Evolutionary conservation across 2,329 filamentous ascomycete genomes (phyloP), one percentile per base, ranked within the genome.

Genomic region (Penicillium decumbens): DNA sequence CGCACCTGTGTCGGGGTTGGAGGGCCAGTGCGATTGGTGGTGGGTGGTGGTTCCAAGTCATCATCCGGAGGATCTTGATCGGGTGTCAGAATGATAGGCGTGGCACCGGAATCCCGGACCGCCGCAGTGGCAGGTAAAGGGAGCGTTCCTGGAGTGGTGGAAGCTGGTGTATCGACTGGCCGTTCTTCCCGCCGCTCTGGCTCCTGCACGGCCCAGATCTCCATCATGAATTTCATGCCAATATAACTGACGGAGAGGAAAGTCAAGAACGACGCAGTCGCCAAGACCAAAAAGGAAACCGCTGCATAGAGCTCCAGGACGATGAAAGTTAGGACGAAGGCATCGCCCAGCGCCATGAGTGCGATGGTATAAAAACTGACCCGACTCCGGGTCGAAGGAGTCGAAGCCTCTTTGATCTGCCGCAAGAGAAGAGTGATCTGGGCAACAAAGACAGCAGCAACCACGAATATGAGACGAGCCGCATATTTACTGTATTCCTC

Each of bases 361-460:
- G 77, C 78, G 59, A 85, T 78, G 2, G 80, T 82, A 61, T 81
- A 83, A 65, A 83, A 83, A 66, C 81, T 84, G 62, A 85, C 76
- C 7, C 81, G 76, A 60, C 81, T 84, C 47, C 80, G 72, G 13
- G 81, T 84, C 1, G 82, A 85, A 9, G 82, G 82, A 3, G 82
- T 85, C 15, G 79, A 81, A 2, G 82, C 77, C 55, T 84, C 81
- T 59, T 82, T 82, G 71, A 84, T 82, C 60, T 85, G 82, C 41
- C 79, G 73, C 51, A 83, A 75, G 30, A 83, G 72, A 18, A 84
- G 71, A 12, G 74, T 69, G 23, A 84, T 72, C 57, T 85, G 81
- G 4, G 74, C 68, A 6, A 72, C 72, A 28, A 82, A 68, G 2
- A 77, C 68, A 5, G 70, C 60, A 5, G 74, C 75, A 51, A 81